These are phyloP conservation scores for Gossypium turneri DNA, from an alignment of 345 rosid genomes.

Conservation along the genomic window DNA sequence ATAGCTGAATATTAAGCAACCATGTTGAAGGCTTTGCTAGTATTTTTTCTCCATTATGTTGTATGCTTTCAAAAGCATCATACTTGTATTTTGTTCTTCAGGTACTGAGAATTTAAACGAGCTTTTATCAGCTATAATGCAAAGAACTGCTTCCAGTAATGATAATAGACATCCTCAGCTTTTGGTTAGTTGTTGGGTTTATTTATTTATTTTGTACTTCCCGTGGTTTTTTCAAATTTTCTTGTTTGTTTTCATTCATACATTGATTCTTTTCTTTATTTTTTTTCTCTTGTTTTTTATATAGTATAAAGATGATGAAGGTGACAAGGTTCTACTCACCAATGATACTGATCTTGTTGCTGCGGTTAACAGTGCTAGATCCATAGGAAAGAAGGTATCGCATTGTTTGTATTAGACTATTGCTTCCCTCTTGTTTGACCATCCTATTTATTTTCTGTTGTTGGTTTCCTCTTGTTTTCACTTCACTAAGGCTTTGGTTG, in stretches of 20 bases:
- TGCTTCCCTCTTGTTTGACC: not conserved
- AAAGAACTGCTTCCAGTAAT: constrained; percentile 53
- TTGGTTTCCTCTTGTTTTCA: not conserved
- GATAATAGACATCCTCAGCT: constrained; percentile 54
- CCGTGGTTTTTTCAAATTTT: not conserved
- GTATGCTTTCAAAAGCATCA: not conserved
- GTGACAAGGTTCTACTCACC: constrained; percentile 77
- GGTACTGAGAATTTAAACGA: constrained; percentile 71
- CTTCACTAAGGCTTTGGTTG: no score
- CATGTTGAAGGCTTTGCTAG: constrained; percentile 1
- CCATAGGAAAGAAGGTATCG: constrained; percentile 61
- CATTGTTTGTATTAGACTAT: not conserved
- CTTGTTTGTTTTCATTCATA: not conserved
- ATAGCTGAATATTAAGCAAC: not conserved
- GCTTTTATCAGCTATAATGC: constrained; percentile 57
- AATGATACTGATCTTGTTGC: constrained; percentile 69
- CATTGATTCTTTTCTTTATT: not conserved
- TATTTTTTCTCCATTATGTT: not conserved
- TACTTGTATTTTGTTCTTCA: constrained; percentile 11
- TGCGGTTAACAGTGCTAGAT: constrained; percentile 66
- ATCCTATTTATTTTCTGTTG: not conserved
- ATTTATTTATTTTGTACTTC: constrained; percentile 6
- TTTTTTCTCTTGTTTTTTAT: not conserved
- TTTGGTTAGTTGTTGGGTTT: constrained; percentile 45
- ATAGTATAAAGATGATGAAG: constrained; percentile 91